phyloP scores from a whole-genome alignment of 2,329 filamentous ascomycete genomes.

The Fusarium sp. region DNA sequence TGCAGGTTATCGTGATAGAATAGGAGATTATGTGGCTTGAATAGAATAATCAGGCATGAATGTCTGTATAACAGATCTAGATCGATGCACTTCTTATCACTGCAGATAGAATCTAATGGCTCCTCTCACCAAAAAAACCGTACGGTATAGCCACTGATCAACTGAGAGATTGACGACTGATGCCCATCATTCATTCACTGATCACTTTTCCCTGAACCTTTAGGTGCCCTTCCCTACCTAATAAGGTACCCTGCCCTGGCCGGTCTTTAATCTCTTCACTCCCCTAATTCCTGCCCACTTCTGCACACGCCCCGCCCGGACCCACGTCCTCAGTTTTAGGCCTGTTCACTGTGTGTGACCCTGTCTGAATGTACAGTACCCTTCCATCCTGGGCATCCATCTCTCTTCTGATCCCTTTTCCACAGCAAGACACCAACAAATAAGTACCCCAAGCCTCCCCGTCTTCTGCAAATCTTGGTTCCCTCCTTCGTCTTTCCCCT shows the following conservation, averaged over 20 bases:
- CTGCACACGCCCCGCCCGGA: conserved; percentile 35
- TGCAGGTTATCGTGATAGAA: not conserved
- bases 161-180: not conserved
- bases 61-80: not conserved
- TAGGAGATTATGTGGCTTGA: conserved; percentile 10
- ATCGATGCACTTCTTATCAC: not conserved
- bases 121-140: not conserved
- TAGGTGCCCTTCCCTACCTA: conserved; percentile 1
- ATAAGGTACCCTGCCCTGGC: not conserved
- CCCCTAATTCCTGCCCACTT: conserved; percentile 36
- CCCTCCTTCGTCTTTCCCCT: conserved; percentile 51
- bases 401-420: conserved; percentile 24
- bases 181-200: not conserved
- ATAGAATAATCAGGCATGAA: not conserved
- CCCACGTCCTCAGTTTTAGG: conserved; percentile 29
- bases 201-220: conserved; percentile 2
- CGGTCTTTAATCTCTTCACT: conserved; percentile 36
- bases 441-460: conserved; percentile 59
- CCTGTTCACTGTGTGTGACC: conserved; percentile 27
- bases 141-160: not conserved
- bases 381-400: not conserved
- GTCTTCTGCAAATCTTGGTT: conserved; percentile 33
- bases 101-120: not conserved
- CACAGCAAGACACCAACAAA: conserved; percentile 47
- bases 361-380: conserved; percentile 9